These are phyloP conservation scores for Phoma sp. DNA, from an alignment of 2,329 filamentous ascomycete genomes.

Conservation along the genomic window DNA sequence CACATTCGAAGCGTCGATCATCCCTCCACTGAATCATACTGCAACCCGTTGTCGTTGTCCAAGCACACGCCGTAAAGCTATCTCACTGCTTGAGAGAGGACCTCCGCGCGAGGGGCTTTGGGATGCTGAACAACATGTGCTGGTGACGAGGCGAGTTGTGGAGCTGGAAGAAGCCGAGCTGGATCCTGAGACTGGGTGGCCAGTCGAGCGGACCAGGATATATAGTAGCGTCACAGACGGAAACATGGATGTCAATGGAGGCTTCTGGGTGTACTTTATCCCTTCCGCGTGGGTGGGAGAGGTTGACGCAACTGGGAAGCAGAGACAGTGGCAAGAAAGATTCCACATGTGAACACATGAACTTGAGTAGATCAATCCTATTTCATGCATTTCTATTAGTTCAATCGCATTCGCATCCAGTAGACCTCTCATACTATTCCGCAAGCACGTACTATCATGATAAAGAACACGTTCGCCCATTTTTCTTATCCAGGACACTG, in stretches of 20 bases:
- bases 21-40: constrained; percentile 16
- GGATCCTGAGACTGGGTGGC: constrained; percentile 27
- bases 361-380: too few relatives aligned
- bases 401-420: too few relatives aligned
- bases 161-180: constrained; percentile 31
- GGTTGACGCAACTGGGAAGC: neutral
- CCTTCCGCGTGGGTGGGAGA: constrained; percentile 7
- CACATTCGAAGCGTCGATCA: constrained; percentile 19
- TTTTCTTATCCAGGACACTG: too few relatives aligned
- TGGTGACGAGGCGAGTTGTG: constrained; percentile 25
- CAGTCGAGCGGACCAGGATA: constrained; percentile 20
- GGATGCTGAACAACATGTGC: constrained; percentile 24
- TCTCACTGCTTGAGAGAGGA: constrained; percentile 21
- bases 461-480: too few relatives aligned
- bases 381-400: too few relatives aligned
- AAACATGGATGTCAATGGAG: constrained; percentile 28
- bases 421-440: too few relatives aligned
- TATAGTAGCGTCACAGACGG: constrained; percentile 25
- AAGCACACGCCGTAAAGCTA: constrained; percentile 25
- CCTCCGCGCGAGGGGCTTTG: constrained; percentile 30
- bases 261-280: constrained; percentile 26
- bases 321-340: neutral
- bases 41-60: constrained; percentile 27
- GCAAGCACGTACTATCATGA: too few relatives aligned
- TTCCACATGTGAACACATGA: neutral